These are phyloP conservation scores for Podila epigama DNA, from an alignment of 192 early-diverging fungal species.

Conservation along the genomic window DNA sequence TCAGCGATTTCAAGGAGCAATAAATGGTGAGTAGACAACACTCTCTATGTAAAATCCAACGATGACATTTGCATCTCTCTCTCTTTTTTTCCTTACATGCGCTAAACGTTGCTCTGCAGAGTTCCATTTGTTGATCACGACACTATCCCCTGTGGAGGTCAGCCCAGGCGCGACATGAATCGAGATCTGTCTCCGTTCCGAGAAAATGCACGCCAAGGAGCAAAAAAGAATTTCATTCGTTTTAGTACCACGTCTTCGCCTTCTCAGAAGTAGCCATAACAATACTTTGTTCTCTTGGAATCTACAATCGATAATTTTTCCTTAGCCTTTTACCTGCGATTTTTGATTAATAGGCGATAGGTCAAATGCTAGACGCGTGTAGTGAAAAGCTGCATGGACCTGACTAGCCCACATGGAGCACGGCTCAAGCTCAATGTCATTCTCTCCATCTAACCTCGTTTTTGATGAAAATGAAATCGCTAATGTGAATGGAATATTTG, in stretches of 20 bases:
- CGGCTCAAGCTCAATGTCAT: conserved; percentile 28
- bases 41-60: no score
- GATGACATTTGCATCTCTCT: no score
- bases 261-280: no score
- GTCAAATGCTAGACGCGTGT: conserved; percentile 25
- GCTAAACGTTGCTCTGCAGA: conserved; percentile 16
- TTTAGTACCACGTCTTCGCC: no score
- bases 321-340: conserved; percentile 35
- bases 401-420: conserved; percentile 45
- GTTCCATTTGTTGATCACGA: conserved; percentile 26
- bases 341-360: conserved; percentile 21
- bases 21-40: no score
- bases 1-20: no score
- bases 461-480: not conserved
- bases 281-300: no score
- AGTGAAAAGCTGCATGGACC: conserved; percentile 39
- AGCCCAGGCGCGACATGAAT: conserved; percentile 30
- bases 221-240: not conserved
- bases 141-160: not conserved
- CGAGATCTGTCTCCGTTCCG: no score
- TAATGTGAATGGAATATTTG: no score
- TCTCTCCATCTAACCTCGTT: conserved; percentile 4
- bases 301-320: no score
- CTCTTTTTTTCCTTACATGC: no score
- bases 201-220: not conserved